Conservation (phyloP, 306 rosid species). For the Fragaria ananassa region DNA sequence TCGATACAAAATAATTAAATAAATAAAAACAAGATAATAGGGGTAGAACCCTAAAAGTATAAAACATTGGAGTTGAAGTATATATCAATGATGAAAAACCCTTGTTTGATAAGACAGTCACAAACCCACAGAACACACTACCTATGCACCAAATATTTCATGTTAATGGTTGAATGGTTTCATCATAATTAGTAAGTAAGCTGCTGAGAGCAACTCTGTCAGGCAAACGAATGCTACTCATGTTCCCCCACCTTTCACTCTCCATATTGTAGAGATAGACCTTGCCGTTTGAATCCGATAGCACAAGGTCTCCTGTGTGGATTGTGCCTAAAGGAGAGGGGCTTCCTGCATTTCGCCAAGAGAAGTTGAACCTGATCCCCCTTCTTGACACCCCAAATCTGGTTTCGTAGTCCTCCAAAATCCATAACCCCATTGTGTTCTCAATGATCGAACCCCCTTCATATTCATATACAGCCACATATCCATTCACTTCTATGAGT, state of each 20-base stretch:
- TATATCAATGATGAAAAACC: no score
- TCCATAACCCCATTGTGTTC: neutral
- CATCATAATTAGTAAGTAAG: neutral
- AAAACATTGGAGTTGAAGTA: no score
- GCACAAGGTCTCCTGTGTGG: neutral
- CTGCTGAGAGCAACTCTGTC: neutral
- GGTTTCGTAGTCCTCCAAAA: neutral
- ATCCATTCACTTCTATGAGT: neutral
- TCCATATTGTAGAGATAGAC: neutral
- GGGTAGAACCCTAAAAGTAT: no score
- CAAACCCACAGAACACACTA: no score
- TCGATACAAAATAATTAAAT: no score
- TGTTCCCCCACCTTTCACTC: neutral
- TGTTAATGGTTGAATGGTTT: neutral
- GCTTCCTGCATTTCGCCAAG: neutral
- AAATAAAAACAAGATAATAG: no score
- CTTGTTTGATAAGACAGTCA: no score
- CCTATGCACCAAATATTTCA: neutral
- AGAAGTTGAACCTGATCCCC: no score
- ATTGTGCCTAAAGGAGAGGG: no score
- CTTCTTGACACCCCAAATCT: neutral
- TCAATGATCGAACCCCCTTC: neutral
- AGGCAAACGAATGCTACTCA: neutral
- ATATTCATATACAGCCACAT: neutral
- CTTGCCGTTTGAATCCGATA: neutral